Evolutionary conservation across 2,329 filamentous ascomycete species (phyloP).

Genomic region (Fusarium metavorans): DNA sequence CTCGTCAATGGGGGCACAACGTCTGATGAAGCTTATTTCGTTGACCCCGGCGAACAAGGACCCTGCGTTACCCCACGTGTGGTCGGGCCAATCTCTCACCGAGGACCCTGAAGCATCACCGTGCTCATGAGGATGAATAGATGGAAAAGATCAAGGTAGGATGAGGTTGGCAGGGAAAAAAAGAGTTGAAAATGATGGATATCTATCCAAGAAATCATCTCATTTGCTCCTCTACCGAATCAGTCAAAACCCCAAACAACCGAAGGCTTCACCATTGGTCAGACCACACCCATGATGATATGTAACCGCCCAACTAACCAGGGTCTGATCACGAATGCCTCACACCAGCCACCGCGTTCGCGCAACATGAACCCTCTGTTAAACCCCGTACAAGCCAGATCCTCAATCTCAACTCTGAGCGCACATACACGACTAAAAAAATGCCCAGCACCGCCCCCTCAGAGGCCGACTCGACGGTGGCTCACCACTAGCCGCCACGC

Average conservation of each 20-base stretch:
- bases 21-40: background rate
- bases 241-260: background rate
- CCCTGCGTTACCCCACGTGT: conserved; percentile 13
- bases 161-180: background rate
- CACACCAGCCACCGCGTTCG: conserved; percentile 15
- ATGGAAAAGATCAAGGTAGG: background rate
- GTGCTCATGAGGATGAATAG: background rate
- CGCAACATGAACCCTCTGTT: conserved; percentile 2
- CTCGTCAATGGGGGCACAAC: background rate
- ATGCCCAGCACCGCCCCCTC: conserved; percentile 35
- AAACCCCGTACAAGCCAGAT: background rate
- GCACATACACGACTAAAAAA: background rate
- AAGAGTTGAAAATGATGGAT: background rate
- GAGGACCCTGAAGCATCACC: background rate
- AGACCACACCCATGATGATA: conserved; percentile 33
- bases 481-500: conserved; percentile 19
- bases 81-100: conserved; percentile 7
- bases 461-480: conserved; percentile 14
- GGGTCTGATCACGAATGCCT: conserved; percentile 33
- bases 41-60: conserved; percentile 5
- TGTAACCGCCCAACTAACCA: conserved; percentile 33
- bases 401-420: background rate
- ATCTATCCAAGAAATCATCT: background rate
- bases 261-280: conserved; percentile 12
- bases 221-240: background rate